A percentile compares a stretch with the other conserved stretches of the same genome.
Evolutionary conservation across 1,139 yeast genomes (phyloP).

Genomic region (Saccharomyces uvarum): DNA sequence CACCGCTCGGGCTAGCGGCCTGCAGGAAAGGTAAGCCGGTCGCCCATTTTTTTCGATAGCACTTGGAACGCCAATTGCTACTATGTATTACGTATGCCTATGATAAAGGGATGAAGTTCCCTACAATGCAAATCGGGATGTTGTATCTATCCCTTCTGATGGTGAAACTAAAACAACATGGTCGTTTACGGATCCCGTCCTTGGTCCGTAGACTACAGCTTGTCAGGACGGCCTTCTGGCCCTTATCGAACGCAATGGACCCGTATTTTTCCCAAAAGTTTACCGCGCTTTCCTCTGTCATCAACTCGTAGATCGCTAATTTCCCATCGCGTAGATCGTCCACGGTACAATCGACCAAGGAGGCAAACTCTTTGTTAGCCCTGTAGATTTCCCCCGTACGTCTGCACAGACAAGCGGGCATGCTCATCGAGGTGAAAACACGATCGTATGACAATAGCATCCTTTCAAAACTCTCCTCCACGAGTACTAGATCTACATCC

Average conservation of each 20-base stretch:
- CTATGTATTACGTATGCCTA: slow-evolving; percentile 1
- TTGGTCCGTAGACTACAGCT: slow-evolving; percentile 81
- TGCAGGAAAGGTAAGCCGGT: neutral
- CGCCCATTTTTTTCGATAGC: neutral
- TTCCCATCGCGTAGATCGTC: slow-evolving; percentile 91
- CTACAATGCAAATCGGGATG: slow-evolving; percentile 93
- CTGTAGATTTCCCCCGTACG: slow-evolving; percentile 94
- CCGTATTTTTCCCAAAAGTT: slow-evolving; percentile 98
- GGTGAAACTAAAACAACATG: slow-evolving; percentile 92
- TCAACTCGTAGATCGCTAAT: slow-evolving; percentile 82
- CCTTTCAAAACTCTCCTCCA: slow-evolving; percentile 90
- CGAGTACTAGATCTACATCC: slow-evolving; percentile 85
- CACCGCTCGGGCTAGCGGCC: neutral
- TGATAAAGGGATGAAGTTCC: slow-evolving; percentile 80
- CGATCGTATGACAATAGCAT: slow-evolving; percentile 91
- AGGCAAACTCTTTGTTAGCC: slow-evolving; percentile 94
- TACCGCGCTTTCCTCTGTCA: slow-evolving; percentile 97
- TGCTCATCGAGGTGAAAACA: slow-evolving; percentile 94
- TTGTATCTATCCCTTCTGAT: slow-evolving; percentile 88
- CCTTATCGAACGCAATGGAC: slow-evolving; percentile 90
- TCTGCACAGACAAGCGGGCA: slow-evolving; percentile 96
- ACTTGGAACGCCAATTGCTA: neutral
- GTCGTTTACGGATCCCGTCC: slow-evolving; percentile 73
- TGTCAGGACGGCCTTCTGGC: slow-evolving; percentile 90
- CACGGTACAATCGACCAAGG: slow-evolving; percentile 83